Evolutionary conservation across 169 alveolate species (phyloP), one percentile per base, ranked within the genome.

Genomic region (Eimeria zaria): DNA sequence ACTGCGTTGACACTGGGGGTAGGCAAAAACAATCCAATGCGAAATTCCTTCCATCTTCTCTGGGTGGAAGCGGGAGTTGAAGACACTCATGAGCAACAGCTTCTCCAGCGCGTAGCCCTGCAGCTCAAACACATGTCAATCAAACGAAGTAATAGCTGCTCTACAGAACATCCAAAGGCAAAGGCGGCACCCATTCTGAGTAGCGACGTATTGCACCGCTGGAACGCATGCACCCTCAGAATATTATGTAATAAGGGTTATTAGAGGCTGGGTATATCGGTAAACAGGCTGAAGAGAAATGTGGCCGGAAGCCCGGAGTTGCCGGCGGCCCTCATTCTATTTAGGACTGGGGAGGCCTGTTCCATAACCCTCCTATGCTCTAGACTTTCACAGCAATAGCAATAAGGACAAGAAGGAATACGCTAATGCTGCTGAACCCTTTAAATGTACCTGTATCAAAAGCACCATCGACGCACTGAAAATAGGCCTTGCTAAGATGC

Each of bases 381-480:
- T 73, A 4, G 83, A 22, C 9, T 20, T 20, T 6, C 83, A 73
- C 14, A 73, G 33, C 24, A 73, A 16, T 2, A 73, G 7, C n/a
- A n/a, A n/a, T n/a, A n/a, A 48, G 33, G 83, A 22, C 51, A 39
- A 39, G 27, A 39, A 33, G 20, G 8, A 64, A 2, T 33, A 14
- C 8, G 78, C 30, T 2, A 30, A 12, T 12, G 83, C 55, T 20
- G 83, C 83, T 73, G 83, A 8, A n/a, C 27, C 41, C 44, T 27
- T 24, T 20, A 18, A 5, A 20, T 74, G 7, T 55, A 94, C 96
- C 96, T 12, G 96, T 94, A 55, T 94, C 96, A 78, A 67, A 94
- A 44, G 96, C 96, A 30, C 96, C 96, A 33, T 94, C 96, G 8
- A 94, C 96, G 67, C 96, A 94, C 89, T 94, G 96, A 85, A 84